Evolutionary conservation across 108 stramenopile genomes (phyloP), one percentile per base, ranked within the genome.

Genomic region (Stephanodiscus minutulus): DNA sequence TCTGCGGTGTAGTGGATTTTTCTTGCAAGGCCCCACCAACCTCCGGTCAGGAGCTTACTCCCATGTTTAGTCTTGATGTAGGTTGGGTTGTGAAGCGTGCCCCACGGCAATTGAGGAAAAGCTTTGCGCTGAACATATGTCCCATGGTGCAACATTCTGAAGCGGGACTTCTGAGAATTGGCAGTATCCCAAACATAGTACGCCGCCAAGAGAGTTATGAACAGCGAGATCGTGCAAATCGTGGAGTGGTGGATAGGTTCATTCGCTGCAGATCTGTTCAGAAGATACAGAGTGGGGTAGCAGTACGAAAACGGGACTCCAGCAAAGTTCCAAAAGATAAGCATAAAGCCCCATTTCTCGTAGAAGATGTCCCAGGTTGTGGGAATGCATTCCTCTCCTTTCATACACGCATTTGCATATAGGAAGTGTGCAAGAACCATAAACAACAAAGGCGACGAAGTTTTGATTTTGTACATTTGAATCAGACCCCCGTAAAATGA

Each of bases 311-410:
- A 84, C 20, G 86, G 81, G 8, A 87, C 86, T 25, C 86, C 86
- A n/a, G 82, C 77, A 44, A 87, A 61, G 53, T 87, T 87, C 86
- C 86, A 87, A 58, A 81, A 87, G 53, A 85, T 87, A 12, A 87
- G 68, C 86, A 87, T 87, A 71, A 64, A 87, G 3, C 86, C 86
- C 81, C 78, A 87, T 20, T 84, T 80, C 52, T 84, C 86, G 57
- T 87, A 84, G 43, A 87, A 87, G 11, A 87, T 87, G 44, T 87
- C 86, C 86, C 86, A 87, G 24, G 86, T 87, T 29, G 73, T 79
- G 18, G 86, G 86, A 54, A 87, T 84, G 41, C 82, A 85, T 49
- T 87, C 83, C 39, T 87, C 86, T 54, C 86, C 86, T 79, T 87
- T 87, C 74, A 79, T 83, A 27, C 84, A 85, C 28, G 86, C 86